Conservation (phyloP, 225 moss, liverwort and hornwort genomes). For the Antitrichia curtipendula region DNA sequence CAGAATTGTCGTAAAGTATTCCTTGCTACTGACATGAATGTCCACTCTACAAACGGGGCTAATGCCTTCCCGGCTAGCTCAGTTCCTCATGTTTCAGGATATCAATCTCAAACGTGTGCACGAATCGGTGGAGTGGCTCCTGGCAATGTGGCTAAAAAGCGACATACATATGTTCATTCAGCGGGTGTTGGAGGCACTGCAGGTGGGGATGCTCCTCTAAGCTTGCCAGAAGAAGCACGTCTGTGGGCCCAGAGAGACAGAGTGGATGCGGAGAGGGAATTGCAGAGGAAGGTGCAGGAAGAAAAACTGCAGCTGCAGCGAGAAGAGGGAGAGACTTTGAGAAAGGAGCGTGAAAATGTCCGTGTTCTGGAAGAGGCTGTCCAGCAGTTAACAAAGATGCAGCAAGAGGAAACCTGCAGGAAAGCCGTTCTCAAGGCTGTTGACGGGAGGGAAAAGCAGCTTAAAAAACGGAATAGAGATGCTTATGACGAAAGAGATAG, state of each 20-base stretch:
- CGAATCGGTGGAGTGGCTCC: constrained; percentile 12
- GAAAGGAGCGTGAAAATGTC: constrained; percentile 7
- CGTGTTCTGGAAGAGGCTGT: not conserved
- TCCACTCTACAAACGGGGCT: not conserved
- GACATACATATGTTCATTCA: not conserved
- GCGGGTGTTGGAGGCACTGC: constrained; percentile 23
- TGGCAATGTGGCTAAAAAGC: not conserved
- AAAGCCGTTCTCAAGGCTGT: not conserved
- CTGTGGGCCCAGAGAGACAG: constrained; percentile 35
- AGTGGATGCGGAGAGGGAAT: constrained; percentile 50
- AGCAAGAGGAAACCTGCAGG: constrained; percentile 8
- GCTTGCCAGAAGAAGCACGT: constrained; percentile 19
- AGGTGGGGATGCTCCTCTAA: constrained; percentile 22
- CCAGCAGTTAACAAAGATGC: constrained; percentile 28
- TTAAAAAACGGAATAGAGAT: not conserved
- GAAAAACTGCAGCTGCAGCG: constrained; percentile 7
- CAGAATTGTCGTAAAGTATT: constrained; percentile 60
- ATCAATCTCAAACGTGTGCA: constrained; percentile 5
- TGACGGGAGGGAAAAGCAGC: not conserved
- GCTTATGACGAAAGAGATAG: not conserved
- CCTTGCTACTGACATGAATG: constrained; percentile 38
- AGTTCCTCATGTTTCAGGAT: constrained; percentile 25
- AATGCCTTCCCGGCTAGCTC: not conserved
- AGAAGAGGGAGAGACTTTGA: constrained; percentile 30
- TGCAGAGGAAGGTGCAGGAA: constrained; percentile 17